These are phyloP conservation scores for Hortaea sp. DNA, from an alignment of 2,329 filamentous ascomycete genomes.

Conservation along the genomic window DNA sequence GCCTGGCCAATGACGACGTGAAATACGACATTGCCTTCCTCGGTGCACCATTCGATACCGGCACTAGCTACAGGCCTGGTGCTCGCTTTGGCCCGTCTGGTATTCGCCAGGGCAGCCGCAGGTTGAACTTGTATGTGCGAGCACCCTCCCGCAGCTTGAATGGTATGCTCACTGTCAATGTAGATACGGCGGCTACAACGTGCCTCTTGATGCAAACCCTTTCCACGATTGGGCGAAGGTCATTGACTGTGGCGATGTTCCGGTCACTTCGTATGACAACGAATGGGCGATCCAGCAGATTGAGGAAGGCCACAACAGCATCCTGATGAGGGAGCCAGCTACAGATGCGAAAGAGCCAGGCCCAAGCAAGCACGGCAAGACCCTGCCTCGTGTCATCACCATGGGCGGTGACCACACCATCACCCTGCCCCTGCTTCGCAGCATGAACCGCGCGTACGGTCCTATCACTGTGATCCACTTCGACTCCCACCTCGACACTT, in stretches of 20 bases:
- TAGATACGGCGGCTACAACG: conserved; percentile 67
- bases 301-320: conserved; percentile 69
- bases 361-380: conserved; percentile 61
- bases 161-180: neutral
- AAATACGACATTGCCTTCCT: conserved; percentile 81
- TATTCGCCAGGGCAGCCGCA: conserved; percentile 75
- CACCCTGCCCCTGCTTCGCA: conserved; percentile 45
- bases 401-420: conserved; percentile 56
- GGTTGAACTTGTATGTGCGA: conserved; percentile 63
- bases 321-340: conserved; percentile 60
- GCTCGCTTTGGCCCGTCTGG: conserved; percentile 77
- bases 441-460: conserved; percentile 55
- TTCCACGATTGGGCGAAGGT: conserved; percentile 57
- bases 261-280: conserved; percentile 60
- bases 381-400: conserved; percentile 71
- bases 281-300: conserved; percentile 73
- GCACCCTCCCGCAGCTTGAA: conserved; percentile 25
- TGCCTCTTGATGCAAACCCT: conserved; percentile 67
- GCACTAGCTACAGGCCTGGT: conserved; percentile 74
- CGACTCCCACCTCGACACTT: conserved; percentile 52
- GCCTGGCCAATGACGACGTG: conserved; percentile 57
- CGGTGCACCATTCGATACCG: conserved; percentile 71
- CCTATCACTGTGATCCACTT: conserved; percentile 57
- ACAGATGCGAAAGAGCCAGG: conserved; percentile 59
- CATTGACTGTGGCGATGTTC: conserved; percentile 51